Evolutionary conservation across 2,329 filamentous ascomycete species (phyloP).

Genomic region (Ramularia collo-cygni): DNA sequence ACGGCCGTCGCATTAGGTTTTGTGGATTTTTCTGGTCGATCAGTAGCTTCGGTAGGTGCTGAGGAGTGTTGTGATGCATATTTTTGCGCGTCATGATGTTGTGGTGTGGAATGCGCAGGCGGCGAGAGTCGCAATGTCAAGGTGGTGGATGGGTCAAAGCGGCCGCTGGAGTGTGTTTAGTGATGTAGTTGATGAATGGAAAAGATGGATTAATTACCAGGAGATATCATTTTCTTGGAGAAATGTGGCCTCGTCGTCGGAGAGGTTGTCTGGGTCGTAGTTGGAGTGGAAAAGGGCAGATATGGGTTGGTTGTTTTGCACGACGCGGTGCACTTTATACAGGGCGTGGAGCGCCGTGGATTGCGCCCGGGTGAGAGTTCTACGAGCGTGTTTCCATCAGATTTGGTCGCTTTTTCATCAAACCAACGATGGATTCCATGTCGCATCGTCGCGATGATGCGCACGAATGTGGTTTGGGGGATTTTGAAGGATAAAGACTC

Average conservation of each 20-base stretch:
- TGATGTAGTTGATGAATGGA: slow-evolving; percentile 2
- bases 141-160: slow-evolving; percentile 49
- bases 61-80: slow-evolving; percentile 22
- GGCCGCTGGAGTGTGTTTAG: slow-evolving; percentile 39
- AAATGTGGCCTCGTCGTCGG: slow-evolving; percentile 10
- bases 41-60: slow-evolving; percentile 7
- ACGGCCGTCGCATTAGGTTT: slow-evolving; percentile 13
- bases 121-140: slow-evolving; percentile 18
- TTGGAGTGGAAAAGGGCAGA: slow-evolving; percentile 6
- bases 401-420: slow-evolving; percentile 5
- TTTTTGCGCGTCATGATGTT: slow-evolving; percentile 24
- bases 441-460: slow-evolving; percentile 3
- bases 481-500: slow-evolving; percentile 25
- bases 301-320: slow-evolving; percentile 10
- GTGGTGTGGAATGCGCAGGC: slow-evolving; percentile 34
- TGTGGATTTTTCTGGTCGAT: slow-evolving; percentile 4
- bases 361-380: slow-evolving; percentile 10
- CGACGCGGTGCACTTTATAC: slow-evolving; percentile 7
- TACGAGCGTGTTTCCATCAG: slow-evolving; percentile 2
- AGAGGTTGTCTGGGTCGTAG: slow-evolving; percentile 3
- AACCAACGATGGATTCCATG: slow-evolving; percentile 5
- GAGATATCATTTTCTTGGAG: slow-evolving; percentile 9
- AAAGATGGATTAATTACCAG: slow-evolving; percentile 9
- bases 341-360: slow-evolving; percentile 7
- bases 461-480: slow-evolving; percentile 5